Base-by-base conservation (phyloP, 2,329 filamentous ascomycete genomes). In the Arthrobotrys sinensis region DNA sequence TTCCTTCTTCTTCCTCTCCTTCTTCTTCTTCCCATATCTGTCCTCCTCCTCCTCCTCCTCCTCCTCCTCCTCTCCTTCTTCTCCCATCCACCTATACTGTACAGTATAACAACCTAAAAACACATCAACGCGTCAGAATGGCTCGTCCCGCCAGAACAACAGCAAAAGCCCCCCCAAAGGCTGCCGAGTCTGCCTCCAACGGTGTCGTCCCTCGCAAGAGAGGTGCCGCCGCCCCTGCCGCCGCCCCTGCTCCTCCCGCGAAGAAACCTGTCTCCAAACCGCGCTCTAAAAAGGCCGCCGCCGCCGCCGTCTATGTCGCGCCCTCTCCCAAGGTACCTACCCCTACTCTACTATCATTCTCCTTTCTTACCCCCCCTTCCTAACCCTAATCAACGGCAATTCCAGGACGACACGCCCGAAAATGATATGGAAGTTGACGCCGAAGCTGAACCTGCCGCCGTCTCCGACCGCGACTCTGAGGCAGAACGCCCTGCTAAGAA, bases 401-500 rank as follows among this genome's bases (percentile, higher is more conserved):
- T 28, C 24, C 28, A 57, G 64, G 46, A 40, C 43, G 45, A 55
- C 24, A 34, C 38, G 11, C 38, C 43, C n/a, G 48, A 67, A 45
- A 57, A 38, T 55, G 14, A 71, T 46, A 40, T 60, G 34, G 46
- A 62, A 34, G 36, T 52, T 16, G 62, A 71, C 21, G 40, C 32
- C 4, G 53, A 64, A 2, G 48, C 36, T 21, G 62, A 45, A 34
- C 57, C 43, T 34, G 45, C 32, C 12, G 55, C 55, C n/a, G 36
- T 12, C 11, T 46, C 71, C 19, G 48, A 52, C 32, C 53, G 57
- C 43, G 28, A 71, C 73, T 60, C 77, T 3, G 80, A 83, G 76
- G 11, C 19, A 10, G 85, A 84, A 79, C 83, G 83, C 67, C 79
- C 80, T 24, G 79, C 83, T 46, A 82, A 75, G 36, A 80, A 80